These are phyloP conservation scores for Pelargonium cotyledonis DNA, from an alignment of 441 rosid species.

Conservation along the genomic window DNA sequence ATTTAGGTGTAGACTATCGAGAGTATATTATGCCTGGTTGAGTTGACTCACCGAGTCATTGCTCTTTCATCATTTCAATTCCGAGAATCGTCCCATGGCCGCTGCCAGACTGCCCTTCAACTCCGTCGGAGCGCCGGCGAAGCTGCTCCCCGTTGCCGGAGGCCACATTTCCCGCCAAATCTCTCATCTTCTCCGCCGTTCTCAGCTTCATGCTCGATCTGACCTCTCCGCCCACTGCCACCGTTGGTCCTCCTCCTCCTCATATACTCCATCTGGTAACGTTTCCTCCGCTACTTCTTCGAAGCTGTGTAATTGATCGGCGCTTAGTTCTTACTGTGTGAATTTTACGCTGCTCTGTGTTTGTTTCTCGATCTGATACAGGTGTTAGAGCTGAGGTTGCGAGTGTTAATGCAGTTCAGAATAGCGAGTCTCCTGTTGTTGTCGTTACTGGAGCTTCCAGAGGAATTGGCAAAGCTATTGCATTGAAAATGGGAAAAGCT, in stretches of 20 bases:
- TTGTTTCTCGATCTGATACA: slow-evolving; percentile 15
- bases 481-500: slow-evolving; percentile 72
- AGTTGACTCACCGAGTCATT: no score
- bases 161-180: slow-evolving; percentile 2
- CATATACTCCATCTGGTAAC: no score
- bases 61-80: neutral
- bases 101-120: slow-evolving; percentile 1
- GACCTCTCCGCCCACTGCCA: neutral
- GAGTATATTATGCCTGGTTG: no score
- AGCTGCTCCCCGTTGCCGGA: neutral
- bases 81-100: neutral
- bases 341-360: neutral
- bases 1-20: no score
- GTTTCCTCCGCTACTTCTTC: neutral
- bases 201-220: neutral
- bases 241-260: neutral
- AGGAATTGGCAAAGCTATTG: slow-evolving; percentile 91
- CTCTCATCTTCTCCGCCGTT: slow-evolving; percentile 2
- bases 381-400: slow-evolving; percentile 62
- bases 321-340: neutral
- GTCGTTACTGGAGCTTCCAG: slow-evolving; percentile 92
- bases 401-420: slow-evolving; percentile 31
- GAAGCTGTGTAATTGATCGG: neutral
- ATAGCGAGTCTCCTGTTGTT: slow-evolving; percentile 73
- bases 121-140: neutral